Percentiles rank a stretch among this genome's conserved stretches.
phyloP scores from a whole-genome alignment of 345 rosid species.

The Hevea brasiliensis region DNA sequence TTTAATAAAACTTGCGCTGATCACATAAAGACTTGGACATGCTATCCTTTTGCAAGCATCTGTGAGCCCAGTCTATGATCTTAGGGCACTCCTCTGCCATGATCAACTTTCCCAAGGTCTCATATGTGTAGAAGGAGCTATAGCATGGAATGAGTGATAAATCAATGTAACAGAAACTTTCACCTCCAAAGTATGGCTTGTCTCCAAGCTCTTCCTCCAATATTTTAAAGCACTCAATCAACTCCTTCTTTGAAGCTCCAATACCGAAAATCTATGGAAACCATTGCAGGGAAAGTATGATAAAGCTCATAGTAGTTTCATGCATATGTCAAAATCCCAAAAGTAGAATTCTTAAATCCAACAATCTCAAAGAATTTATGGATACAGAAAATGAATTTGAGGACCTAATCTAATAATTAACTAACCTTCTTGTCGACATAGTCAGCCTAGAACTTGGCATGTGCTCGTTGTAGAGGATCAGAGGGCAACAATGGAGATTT shows the following conservation, averaged over 20 bases:
- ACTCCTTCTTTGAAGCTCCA: not conserved
- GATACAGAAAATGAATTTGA: too few species aligned
- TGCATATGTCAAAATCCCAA: too few species aligned
- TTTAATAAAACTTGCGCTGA: not conserved
- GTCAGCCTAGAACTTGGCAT: conserved; percentile 1
- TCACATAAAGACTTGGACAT: not conserved
- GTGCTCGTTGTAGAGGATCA: not conserved
- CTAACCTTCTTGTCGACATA: not conserved
- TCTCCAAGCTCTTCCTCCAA: conserved; percentile 3
- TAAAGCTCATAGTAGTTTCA: not conserved
- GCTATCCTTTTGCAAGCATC: not conserved
- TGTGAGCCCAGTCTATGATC: not conserved
- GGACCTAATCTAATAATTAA: too few species aligned
- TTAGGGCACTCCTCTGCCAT: not conserved
- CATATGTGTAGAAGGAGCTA: not conserved
- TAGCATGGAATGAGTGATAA: not conserved
- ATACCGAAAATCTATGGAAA: not conserved
- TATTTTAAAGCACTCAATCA: not conserved
- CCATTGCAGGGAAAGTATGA: too few species aligned
- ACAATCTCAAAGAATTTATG: too few species aligned
- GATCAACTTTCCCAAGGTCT: not conserved
- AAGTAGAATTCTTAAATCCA: too few species aligned
- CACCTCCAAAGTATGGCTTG: conserved; percentile 3
- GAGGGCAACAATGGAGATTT: not conserved
- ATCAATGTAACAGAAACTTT: not conserved